Percentiles rank a stretch among this genome's conserved stretches.
Evolutionary conservation across 2,329 filamentous ascomycete species (phyloP).

Genomic region (Colletotrichum tanaceti): DNA sequence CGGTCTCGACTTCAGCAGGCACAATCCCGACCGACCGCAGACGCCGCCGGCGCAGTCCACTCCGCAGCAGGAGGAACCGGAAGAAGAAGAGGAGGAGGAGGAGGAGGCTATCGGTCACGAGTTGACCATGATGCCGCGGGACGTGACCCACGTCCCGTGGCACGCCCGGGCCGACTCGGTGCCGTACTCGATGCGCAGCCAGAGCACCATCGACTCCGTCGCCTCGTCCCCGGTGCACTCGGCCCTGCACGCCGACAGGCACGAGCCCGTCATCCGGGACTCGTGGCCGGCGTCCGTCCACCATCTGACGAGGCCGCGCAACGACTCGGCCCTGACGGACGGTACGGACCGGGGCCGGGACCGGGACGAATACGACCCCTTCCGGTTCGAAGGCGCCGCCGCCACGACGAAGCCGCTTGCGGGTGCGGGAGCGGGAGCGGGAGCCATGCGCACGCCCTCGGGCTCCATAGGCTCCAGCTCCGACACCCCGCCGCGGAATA

Average conservation of each 20-base stretch:
- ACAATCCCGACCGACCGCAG: conserved; percentile 43
- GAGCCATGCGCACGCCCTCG: conserved; percentile 27
- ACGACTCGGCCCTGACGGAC: conserved; percentile 45
- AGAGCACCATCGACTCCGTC: conserved; percentile 50
- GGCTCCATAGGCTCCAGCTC: conserved; percentile 22
- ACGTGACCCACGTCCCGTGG: conserved; percentile 51
- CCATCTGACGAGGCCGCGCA: conserved; percentile 40
- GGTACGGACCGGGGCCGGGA: no score
- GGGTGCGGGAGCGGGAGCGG: no score
- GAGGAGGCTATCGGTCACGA: conserved; percentile 40
- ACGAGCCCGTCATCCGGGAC: conserved; percentile 50
- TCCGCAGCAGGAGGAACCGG: no score
- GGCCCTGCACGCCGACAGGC: conserved; percentile 44
- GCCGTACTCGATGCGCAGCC: conserved; percentile 51
- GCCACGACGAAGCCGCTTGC: no score
- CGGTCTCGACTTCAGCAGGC: conserved; percentile 47
- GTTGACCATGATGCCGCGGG: conserved; percentile 44
- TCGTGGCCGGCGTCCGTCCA: conserved; percentile 46
- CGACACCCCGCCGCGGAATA: conserved; percentile 21
- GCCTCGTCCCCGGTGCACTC: conserved; percentile 49
- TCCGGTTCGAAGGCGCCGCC: conserved; percentile 41
- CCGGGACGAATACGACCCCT: conserved; percentile 45
- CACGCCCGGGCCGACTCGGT: conserved; percentile 48
- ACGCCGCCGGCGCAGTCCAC: conserved; percentile 37
- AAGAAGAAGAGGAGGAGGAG: conserved; percentile 32